A percentile compares a stretch with the other conserved stretches of the same genome.
Evolutionary conservation across 2,329 filamentous ascomycete species (phyloP).

Genomic region (Sporothrix brunneoviolacea): DNA sequence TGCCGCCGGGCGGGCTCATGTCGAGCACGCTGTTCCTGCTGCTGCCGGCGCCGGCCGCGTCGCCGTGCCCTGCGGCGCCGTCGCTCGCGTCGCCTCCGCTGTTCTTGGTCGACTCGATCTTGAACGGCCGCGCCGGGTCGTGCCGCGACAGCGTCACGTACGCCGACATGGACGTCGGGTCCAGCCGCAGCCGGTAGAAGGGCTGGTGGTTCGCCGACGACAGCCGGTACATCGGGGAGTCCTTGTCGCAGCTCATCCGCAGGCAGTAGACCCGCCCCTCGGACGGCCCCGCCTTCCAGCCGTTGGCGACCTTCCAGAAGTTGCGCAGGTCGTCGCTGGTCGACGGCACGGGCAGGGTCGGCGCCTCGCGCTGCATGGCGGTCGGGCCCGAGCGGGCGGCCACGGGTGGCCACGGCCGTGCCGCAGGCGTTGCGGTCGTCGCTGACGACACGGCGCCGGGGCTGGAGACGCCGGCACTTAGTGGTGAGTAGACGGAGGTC

Average conservation of each 20-base stretch:
- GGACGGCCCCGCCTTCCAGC: constrained; percentile 55
- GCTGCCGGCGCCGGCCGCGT: constrained; percentile 17
- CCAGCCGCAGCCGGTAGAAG: constrained; percentile 60
- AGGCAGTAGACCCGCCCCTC: constrained; percentile 56
- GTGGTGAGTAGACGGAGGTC: not conserved
- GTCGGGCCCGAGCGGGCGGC: not conserved
- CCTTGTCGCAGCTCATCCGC: constrained; percentile 47
- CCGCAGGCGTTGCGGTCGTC: not conserved
- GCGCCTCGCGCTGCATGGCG: constrained; percentile 29
- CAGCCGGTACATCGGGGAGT: constrained; percentile 61
- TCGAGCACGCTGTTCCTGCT: constrained; percentile 24
- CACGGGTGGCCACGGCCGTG: not conserved
- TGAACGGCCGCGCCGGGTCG: constrained; percentile 54
- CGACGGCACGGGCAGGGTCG: constrained; percentile 42
- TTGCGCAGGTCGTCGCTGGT: constrained; percentile 56
- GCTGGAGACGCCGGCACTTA: not conserved
- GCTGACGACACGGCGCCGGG: not conserved
- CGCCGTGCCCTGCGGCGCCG: constrained; percentile 13
- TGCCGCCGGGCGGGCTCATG: not conserved
- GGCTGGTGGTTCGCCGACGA: constrained; percentile 56
- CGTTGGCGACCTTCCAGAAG: constrained; percentile 64
- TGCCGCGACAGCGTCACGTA: constrained; percentile 53
- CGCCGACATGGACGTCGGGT: constrained; percentile 57
- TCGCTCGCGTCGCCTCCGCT: constrained; percentile 28
- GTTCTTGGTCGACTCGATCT: constrained; percentile 24